These are phyloP conservation scores for Naganishia kalamii DNA, from an alignment of 768 basidiomycete genomes.

Conservation along the genomic window DNA sequence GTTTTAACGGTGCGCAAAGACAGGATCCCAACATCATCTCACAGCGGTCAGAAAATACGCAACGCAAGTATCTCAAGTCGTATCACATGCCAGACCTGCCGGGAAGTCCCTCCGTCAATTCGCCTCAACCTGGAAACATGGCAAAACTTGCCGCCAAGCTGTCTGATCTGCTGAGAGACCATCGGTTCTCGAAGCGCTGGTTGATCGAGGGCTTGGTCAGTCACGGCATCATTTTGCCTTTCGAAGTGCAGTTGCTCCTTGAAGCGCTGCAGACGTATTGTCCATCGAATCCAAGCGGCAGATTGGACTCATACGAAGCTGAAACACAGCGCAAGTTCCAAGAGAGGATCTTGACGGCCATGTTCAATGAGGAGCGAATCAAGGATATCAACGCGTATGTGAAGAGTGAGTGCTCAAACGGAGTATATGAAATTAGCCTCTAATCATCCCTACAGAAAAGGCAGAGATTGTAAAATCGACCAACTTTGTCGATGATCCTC, in stretches of 20 bases:
- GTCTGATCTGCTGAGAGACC: constrained; percentile 8
- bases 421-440: background rate
- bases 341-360: constrained; percentile 4
- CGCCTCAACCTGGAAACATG: background rate
- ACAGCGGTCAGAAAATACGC: background rate
- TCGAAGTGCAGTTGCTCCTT: constrained; percentile 23
- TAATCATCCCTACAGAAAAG: background rate
- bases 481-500: constrained; percentile 13
- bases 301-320: background rate
- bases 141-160: background rate
- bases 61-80: background rate
- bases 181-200: constrained; percentile 32
- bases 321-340: background rate
- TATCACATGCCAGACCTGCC: background rate
- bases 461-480: constrained; percentile 3
- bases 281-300: background rate
- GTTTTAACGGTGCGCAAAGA: background rate
- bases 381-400: constrained; percentile 10
- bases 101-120: background rate
- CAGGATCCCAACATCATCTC: constrained; percentile 12
- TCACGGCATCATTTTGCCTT: constrained; percentile 35
- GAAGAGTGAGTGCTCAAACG: background rate
- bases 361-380: constrained; percentile 22
- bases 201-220: constrained; percentile 42
- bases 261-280: constrained; percentile 22